These are phyloP conservation scores for Candida sp. DNA, from an alignment of 1,139 yeast species.

Conservation along the genomic window DNA sequence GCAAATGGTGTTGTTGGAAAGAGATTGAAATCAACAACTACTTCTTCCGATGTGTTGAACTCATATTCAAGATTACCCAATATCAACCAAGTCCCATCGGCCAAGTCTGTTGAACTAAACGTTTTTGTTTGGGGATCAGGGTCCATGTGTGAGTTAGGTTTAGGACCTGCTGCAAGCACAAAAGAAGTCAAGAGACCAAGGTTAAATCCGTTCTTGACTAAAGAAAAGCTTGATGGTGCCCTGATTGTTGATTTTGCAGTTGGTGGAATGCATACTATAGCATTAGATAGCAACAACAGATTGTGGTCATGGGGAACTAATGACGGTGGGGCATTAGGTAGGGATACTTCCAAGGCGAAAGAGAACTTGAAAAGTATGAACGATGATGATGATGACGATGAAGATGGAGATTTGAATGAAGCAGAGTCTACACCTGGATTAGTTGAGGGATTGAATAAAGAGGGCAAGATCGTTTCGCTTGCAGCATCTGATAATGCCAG, in stretches of 20 bases:
- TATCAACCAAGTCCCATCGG: constrained; percentile 37
- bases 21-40: constrained; percentile 27
- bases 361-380: constrained; percentile 67
- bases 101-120: constrained; percentile 53
- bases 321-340: constrained; percentile 90
- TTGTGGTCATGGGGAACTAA: constrained; percentile 99
- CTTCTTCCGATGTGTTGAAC: constrained; percentile 43
- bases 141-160: constrained; percentile 93
- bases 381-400: constrained; percentile 53
- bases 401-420: constrained; percentile 81
- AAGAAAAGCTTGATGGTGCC: constrained; percentile 49
- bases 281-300: constrained; percentile 67
- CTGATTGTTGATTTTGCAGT: constrained; percentile 78
- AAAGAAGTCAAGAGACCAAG: constrained; percentile 96
- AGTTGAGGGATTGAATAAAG: constrained; percentile 66
- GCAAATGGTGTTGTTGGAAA: constrained; percentile 18
- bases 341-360: constrained; percentile 65
- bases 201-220: constrained; percentile 69
- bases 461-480: constrained; percentile 60
- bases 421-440: constrained; percentile 83
- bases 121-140: constrained; percentile 96
- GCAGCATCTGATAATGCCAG: constrained; percentile 95
- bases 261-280: constrained; percentile 95
- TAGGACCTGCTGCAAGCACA: constrained; percentile 85
- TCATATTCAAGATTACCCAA: constrained; percentile 48